A percentile compares a stretch with the other conserved stretches of the same genome.
Conservation (phyloP, 768 basidiomycete species). For the Podaxis mareebaensis region DNA sequence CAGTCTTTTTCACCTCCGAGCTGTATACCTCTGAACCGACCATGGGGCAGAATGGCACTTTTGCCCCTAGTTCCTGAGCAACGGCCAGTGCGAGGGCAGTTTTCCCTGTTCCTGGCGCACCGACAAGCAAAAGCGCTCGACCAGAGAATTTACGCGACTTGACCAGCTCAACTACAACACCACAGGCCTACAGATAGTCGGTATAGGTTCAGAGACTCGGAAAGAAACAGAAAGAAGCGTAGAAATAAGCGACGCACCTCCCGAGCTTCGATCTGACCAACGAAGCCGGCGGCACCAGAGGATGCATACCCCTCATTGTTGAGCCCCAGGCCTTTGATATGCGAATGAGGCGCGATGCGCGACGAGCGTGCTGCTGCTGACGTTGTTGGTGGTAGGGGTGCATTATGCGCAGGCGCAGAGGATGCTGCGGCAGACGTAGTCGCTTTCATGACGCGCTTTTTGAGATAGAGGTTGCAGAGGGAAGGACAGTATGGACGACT, state of each 20-base stretch:
- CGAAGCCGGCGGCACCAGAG: conserved; percentile 78
- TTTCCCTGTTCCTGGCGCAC: conserved; percentile 97
- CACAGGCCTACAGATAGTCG: conserved; percentile 67
- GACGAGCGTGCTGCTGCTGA: conserved; percentile 66
- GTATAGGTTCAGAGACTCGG: neutral
- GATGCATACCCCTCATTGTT: conserved; percentile 80
- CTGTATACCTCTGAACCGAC: conserved; percentile 97
- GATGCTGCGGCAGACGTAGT: conserved; percentile 47
- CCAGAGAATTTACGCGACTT: conserved; percentile 94
- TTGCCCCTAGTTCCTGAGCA: conserved; percentile 89
- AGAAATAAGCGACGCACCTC: conserved; percentile 58
- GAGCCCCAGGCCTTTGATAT: conserved; percentile 95
- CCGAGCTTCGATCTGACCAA: conserved; percentile 87
- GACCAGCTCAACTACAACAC: conserved; percentile 85
- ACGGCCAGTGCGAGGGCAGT: conserved; percentile 96
- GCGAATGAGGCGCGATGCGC: conserved; percentile 89
- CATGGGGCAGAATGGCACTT: conserved; percentile 99
- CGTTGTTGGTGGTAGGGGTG: conserved; percentile 67
- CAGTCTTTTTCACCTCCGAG: conserved; percentile 98
- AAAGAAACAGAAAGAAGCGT: neutral
- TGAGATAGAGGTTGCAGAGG: neutral
- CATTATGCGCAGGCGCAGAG: conserved; percentile 66
- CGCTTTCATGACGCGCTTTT: conserved; percentile 29
- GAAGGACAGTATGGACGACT: neutral
- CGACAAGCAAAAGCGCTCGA: conserved; percentile 87